Base-by-base conservation (phyloP, 2,329 filamentous ascomycete species). In the Monosporascus cannonballus region DNA sequence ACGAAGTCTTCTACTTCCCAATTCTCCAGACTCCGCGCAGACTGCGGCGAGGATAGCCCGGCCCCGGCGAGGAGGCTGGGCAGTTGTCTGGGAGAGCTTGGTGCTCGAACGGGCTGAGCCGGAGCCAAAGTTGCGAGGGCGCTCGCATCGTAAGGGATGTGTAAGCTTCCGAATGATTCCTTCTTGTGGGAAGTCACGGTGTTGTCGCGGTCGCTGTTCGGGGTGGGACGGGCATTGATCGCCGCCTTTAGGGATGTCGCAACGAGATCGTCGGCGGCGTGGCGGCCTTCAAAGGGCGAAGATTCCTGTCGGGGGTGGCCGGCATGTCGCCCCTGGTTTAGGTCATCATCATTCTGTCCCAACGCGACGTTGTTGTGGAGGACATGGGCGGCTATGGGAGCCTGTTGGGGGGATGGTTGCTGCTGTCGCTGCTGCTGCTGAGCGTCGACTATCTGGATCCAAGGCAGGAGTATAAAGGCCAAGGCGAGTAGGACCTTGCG, bases 1-100 rank as follows among this genome's bases (percentile, higher is more conserved):
- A 97, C 89, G 83, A 96, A 96, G 80, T 97, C 92, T 89, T 97
- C 93, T 76, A 96, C 92, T 88, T 96, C 90, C 93, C 93, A 97
- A 77, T 96, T 93, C 83, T 92, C 87, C 83, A 97, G 80, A 80
- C 87, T 95, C 85, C 93, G 92, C 92, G 91, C 93, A 87, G 81
- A 80, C 71, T 89, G 87, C 86, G 86, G 88, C 88, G 89, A 86
- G 77, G 87, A 82, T 73, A 88, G 78, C 65, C 84, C 85, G 71
- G 80, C 78, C 71, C 79, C 76, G 53, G 74, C 61, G 53, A 66
- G 70, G 59, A 71, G 73, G 69, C 79, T 80, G 74, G 80, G 82
- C 70, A 78, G 76, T 68, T 76, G 69, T 69, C 84, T 83, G 80
- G 84, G 84, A 84, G 84, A 83, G 74, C 73, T 73, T 84, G 88